Evolutionary conservation across 495 filamentous ascomycete genomes (phyloP), one percentile per base, ranked within the genome.

Genomic region (Penicillium psychrofluorescens): DNA sequence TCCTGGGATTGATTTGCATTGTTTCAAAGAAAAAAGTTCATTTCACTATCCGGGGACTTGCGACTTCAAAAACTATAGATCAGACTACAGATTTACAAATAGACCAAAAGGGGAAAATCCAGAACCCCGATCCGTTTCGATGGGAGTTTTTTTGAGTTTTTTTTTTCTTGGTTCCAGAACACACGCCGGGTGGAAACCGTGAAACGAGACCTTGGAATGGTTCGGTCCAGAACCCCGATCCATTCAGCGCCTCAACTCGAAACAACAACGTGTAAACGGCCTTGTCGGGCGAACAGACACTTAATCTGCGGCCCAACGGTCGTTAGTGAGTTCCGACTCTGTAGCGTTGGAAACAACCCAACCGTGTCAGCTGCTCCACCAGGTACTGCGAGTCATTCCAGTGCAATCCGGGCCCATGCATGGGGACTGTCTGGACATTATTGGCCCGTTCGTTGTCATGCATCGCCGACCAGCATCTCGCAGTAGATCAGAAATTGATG

Each of bases 341-440:
- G 22, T 22, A 2, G 2, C 6, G 22, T 22, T 22, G 22, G 22
- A 22, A 22, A 22, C 22, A 0, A 22, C 22, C 22, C 4, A 22
- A 22, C 2, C 22, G 22, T 41, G 39, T 44, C 36, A 34, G 8
- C 14, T 36, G 38, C 49, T 58, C 55, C 55, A 58, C 55, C 12
- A 30, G 36, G 44, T 52, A 53, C 56, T 50, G 46, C 56, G 36
- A 56, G 54, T 51, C 55, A 51, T 54, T 47, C 41, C 42, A 45
- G 16, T 1, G 33, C 38, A 41, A 51, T 54, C 35, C 36, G 34
- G 32, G 22, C 22, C 22, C 35, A 42, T 54, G 47, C 48, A 54
- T 32, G 39, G 34, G 40, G 43, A 49, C 49, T 45, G 36, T 53
- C 41, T 42, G 12, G 32, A n/a, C 37, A 36, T 9, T 7, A 11